phyloP scores from a whole-genome alignment of 169 alveolate species.

The Plasmodium relictum region DNA sequence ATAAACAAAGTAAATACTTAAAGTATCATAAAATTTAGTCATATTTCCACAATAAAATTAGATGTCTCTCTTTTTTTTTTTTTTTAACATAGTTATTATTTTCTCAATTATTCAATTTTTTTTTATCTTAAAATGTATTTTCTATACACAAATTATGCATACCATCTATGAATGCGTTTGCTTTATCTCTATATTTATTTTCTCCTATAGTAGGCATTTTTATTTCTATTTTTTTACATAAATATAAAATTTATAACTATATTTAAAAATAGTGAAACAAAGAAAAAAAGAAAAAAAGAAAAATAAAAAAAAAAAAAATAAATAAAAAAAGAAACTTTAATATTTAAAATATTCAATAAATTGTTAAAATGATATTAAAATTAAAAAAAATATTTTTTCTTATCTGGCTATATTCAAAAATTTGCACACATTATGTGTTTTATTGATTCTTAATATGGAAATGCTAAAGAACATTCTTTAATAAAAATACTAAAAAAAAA shows the following conservation, averaged over 20 bases:
- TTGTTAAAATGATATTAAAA: slow-evolving; percentile 20
- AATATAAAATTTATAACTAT: slow-evolving; percentile 10
- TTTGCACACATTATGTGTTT: slow-evolving; percentile 51
- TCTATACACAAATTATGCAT: background rate
- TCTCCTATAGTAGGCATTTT: slow-evolving; percentile 76
- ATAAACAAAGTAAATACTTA: background rate
- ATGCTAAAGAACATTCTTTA: slow-evolving; percentile 9
- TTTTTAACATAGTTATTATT: slow-evolving; percentile 7
- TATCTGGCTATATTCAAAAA: slow-evolving; percentile 30
- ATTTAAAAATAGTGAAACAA: background rate
- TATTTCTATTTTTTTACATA: slow-evolving; percentile 28
- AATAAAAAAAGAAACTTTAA: slow-evolving; percentile 16
- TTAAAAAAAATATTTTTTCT: slow-evolving; percentile 14
- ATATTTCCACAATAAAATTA: background rate
- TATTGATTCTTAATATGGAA: slow-evolving; percentile 11
- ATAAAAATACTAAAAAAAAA: slow-evolving; percentile 6
- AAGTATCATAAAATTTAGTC: background rate
- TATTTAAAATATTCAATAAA: slow-evolving; percentile 25
- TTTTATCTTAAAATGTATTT: background rate
- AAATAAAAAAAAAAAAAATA: background rate
- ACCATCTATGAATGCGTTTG: slow-evolving; percentile 64
- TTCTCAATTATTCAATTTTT: background rate
- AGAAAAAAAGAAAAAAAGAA: background rate
- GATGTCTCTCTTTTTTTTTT: slow-evolving; percentile 1
- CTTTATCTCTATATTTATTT: slow-evolving; percentile 39